Percentiles rank a stretch among this genome's conserved stretches.
phyloP scores from a whole-genome alignment of 768 basidiomycete genomes.

The Lentinus tigrinus region DNA sequence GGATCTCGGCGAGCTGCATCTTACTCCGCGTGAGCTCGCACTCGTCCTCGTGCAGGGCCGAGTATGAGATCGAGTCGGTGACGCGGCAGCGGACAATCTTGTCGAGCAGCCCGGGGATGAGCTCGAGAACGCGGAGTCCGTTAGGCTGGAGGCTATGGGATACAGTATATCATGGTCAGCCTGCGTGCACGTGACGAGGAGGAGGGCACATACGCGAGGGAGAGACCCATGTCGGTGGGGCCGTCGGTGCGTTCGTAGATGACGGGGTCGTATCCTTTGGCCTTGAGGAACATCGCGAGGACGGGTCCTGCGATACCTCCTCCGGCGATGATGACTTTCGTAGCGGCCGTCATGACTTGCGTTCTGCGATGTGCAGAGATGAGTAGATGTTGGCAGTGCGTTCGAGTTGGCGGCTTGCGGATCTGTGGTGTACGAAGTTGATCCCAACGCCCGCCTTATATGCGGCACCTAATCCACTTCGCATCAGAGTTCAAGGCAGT shows the following conservation, averaged over 20 bases:
- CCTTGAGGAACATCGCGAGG: slow-evolving; percentile 37
- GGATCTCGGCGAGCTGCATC: slow-evolving; percentile 16
- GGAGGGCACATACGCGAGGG: slow-evolving; percentile 28
- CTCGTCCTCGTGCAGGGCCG: slow-evolving; percentile 25
- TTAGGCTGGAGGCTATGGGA: slow-evolving; percentile 13
- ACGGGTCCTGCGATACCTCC: slow-evolving; percentile 41
- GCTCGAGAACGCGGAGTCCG: slow-evolving; percentile 15
- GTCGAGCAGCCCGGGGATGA: slow-evolving; percentile 15
- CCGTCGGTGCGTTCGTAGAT: slow-evolving; percentile 32
- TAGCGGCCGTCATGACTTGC: slow-evolving; percentile 2
- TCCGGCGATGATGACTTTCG: slow-evolving; percentile 39
- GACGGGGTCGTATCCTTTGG: slow-evolving; percentile 37
- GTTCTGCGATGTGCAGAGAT: too few species aligned
- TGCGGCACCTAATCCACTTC: too few species aligned
- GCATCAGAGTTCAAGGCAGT: too few species aligned
- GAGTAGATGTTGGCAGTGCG: too few species aligned
- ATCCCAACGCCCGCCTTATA: too few species aligned
- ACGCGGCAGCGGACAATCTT: slow-evolving; percentile 9
- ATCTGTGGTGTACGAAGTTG: too few species aligned
- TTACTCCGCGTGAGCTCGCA: slow-evolving; percentile 29
- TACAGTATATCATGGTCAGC: not conserved
- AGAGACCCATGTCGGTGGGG: slow-evolving; percentile 28
- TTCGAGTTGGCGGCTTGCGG: too few species aligned
- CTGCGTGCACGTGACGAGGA: not conserved
- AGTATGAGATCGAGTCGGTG: slow-evolving; percentile 1